phyloP scores from a whole-genome alignment of 2,329 filamentous ascomycete species.

The Fusarium sp. region DNA sequence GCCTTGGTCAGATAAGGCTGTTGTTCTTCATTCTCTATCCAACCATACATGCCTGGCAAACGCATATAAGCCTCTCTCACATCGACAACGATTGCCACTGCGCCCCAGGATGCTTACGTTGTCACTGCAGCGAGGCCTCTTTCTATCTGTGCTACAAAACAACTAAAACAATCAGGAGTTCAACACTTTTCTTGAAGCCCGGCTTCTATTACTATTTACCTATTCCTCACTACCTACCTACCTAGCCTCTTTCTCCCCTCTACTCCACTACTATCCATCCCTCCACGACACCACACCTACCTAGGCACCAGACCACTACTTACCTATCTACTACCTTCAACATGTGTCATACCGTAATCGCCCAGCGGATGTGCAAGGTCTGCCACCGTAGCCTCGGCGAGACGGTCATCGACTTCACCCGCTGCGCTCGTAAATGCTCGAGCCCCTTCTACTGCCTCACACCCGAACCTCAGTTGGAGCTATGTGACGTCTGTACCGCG shows the following conservation, averaged over 20 bases:
- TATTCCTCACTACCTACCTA: neutral
- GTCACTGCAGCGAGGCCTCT: constrained; percentile 35
- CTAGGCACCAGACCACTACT: neutral
- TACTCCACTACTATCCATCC: neutral
- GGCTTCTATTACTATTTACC: neutral
- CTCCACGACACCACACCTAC: neutral
- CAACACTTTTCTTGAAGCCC: constrained; percentile 17
- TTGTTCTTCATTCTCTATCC: constrained; percentile 3
- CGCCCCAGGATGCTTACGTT: constrained; percentile 37
- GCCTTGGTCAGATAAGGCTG: constrained; percentile 31
- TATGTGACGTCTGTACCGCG: constrained; percentile 40
- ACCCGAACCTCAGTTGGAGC: constrained; percentile 41
- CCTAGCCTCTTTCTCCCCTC: neutral
- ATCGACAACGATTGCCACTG: constrained; percentile 29
- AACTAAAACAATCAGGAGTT: constrained; percentile 34
- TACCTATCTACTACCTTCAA: constrained; percentile 18
- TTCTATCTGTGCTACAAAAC: constrained; percentile 29
- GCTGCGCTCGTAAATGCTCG: constrained; percentile 44
- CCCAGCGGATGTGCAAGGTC: constrained; percentile 44
- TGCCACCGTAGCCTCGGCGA: constrained; percentile 43
- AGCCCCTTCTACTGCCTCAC: constrained; percentile 46
- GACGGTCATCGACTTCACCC: constrained; percentile 44
- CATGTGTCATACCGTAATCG: constrained; percentile 46
- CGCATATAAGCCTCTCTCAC: constrained; percentile 33
- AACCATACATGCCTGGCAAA: constrained; percentile 23